Conservation (phyloP, 2,329 filamentous ascomycete species). For the Xenoacremonium recifei region DNA sequence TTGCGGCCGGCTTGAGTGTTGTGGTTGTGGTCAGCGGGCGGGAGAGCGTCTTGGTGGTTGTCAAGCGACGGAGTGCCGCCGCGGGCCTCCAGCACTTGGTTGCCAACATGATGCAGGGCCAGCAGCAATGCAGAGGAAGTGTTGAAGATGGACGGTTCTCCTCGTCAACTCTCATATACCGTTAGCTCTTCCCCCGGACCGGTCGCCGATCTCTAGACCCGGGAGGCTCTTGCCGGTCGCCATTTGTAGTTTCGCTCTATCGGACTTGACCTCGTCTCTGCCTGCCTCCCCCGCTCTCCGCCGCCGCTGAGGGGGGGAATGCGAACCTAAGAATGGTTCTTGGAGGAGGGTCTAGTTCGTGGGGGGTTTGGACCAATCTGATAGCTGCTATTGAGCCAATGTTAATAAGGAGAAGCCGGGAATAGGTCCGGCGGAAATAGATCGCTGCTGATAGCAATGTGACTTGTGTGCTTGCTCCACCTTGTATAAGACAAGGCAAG, state of each 20-base stretch:
- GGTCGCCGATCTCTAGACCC: background rate
- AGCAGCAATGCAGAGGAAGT: background rate
- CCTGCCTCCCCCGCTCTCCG: background rate
- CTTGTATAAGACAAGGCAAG: too few relatives aligned
- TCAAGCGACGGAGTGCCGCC: slow-evolving; percentile 11
- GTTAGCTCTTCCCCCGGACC: background rate
- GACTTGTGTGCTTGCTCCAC: too few relatives aligned
- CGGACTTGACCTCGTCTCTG: too few relatives aligned
- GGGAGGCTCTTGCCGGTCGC: background rate
- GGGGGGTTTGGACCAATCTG: slow-evolving; percentile 17
- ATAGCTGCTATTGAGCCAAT: slow-evolving; percentile 6
- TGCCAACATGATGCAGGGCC: slow-evolving; percentile 11
- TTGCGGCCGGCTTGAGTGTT: background rate
- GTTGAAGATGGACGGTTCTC: background rate
- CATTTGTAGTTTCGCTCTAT: too few relatives aligned
- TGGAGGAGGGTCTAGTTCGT: slow-evolving; percentile 4
- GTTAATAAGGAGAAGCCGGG: too few relatives aligned
- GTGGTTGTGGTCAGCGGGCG: slow-evolving; percentile 14
- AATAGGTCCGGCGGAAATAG: too few relatives aligned
- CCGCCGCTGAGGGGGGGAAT: background rate
- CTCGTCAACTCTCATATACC: background rate
- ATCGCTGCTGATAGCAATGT: too few relatives aligned
- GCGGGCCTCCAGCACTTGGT: slow-evolving; percentile 7
- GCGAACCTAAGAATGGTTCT: background rate
- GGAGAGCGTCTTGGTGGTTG: slow-evolving; percentile 5